Evolutionary conservation across 129 eudicot genomes (phyloP).

Genomic region (Lactuca sativa): DNA sequence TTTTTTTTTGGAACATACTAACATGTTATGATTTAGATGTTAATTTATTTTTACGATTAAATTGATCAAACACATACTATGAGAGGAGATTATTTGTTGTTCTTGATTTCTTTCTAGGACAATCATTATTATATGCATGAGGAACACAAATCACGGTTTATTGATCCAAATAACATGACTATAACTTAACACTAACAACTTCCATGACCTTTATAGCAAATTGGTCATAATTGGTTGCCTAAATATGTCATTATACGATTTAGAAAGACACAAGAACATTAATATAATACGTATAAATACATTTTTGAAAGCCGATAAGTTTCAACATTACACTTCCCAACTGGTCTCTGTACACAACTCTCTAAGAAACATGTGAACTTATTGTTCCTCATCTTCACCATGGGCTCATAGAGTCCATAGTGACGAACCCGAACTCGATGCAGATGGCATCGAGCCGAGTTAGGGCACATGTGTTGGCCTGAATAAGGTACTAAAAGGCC

Average conservation of each 20-base stretch:
- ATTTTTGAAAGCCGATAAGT: constrained; percentile 9
- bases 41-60: no score
- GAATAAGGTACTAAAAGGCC: constrained; percentile 73
- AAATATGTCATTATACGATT: neutral
- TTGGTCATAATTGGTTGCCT: neutral
- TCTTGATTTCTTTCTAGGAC: no score
- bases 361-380: constrained; percentile 14
- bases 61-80: no score
- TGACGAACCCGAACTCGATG: constrained; percentile 22
- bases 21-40: no score
- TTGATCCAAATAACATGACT: no score
- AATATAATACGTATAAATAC: constrained; percentile 19
- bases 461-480: constrained; percentile 44
- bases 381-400: constrained; percentile 26
- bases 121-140: no score
- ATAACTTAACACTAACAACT: no score
- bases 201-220: neutral
- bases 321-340: constrained; percentile 17
- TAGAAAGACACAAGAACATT: neutral
- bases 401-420: constrained; percentile 19
- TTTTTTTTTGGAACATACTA: no score
- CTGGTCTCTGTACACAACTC: constrained; percentile 28
- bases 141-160: no score
- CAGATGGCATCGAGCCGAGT: constrained; percentile 19
- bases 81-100: no score